Conservation (phyloP, 768 basidiomycete species). For the Podaxis sp. region DNA sequence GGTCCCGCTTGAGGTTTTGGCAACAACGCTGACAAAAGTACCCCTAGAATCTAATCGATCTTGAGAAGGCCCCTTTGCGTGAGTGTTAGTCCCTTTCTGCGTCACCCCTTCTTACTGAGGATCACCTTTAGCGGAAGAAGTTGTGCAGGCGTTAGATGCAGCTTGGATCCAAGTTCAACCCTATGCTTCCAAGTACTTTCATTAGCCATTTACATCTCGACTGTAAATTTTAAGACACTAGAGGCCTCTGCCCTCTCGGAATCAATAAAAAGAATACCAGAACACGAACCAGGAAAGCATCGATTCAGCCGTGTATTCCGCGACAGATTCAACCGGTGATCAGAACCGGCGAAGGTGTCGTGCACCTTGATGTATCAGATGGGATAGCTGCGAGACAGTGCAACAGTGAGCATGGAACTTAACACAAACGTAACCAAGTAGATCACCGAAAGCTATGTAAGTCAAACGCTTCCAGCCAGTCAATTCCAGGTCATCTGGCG, state of each 20-base stretch:
- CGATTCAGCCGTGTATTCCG: too few relatives aligned
- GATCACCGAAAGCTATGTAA: too few relatives aligned
- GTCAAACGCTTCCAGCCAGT: too few relatives aligned
- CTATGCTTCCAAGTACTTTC: constrained; percentile 40
- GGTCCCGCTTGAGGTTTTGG: neutral
- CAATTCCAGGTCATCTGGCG: too few relatives aligned
- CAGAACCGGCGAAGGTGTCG: too few relatives aligned
- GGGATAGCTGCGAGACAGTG: too few relatives aligned
- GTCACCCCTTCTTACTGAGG: neutral
- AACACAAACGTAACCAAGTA: too few relatives aligned
- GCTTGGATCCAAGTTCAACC: constrained; percentile 48
- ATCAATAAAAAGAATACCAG: too few relatives aligned
- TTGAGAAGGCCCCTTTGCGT: constrained; percentile 61
- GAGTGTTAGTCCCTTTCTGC: constrained; percentile 18
- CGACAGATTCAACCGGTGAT: too few relatives aligned
- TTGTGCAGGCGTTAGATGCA: constrained; percentile 48
- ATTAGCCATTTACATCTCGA: neutral
- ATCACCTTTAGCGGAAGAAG: constrained; percentile 43
- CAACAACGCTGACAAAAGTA: neutral
- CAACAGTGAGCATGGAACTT: too few relatives aligned
- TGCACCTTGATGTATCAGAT: too few relatives aligned
- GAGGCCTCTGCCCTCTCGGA: neutral
- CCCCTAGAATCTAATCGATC: constrained; percentile 44
- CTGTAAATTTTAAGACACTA: neutral
- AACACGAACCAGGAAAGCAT: too few relatives aligned